Percentiles rank a stretch among this genome's conserved stretches.
Evolutionary conservation across 352 stramenopile genomes (phyloP).

Genomic region (Globisporangium orthogonon): DNA sequence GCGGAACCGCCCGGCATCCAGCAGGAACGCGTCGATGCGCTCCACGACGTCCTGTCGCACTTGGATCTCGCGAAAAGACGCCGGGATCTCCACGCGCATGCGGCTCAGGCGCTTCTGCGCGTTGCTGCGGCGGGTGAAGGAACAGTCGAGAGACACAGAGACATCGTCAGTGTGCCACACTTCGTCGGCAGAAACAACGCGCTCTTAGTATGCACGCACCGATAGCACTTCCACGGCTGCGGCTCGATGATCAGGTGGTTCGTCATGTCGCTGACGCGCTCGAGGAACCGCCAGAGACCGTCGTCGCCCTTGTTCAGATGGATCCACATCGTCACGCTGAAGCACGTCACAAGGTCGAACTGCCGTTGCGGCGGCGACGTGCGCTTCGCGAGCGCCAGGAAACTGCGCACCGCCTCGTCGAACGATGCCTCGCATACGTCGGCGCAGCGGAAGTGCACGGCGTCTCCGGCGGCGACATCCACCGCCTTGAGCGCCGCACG

Average conservation of each 20-base stretch:
- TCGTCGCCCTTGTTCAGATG: constrained; percentile 83
- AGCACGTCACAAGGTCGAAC: constrained; percentile 74
- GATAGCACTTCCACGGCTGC: constrained; percentile 84
- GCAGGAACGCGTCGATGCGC: constrained; percentile 57
- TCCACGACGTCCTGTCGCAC: constrained; percentile 56
- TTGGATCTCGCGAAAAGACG: constrained; percentile 55
- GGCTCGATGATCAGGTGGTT: constrained; percentile 74
- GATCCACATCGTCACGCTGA: constrained; percentile 88
- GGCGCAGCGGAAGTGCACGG: constrained; percentile 43
- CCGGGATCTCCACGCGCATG: constrained; percentile 37
- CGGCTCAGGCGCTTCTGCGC: constrained; percentile 60
- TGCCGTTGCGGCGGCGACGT: constrained; percentile 19
- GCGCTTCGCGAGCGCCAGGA: constrained; percentile 38
- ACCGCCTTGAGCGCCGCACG: constrained; percentile 39
- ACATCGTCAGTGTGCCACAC: neutral
- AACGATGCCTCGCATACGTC: constrained; percentile 54
- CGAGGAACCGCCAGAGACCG: constrained; percentile 66
- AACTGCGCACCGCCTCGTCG: constrained; percentile 28
- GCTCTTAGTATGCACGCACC: constrained; percentile 20
- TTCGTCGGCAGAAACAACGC: too few species aligned
- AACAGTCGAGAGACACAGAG: neutral
- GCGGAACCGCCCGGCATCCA: constrained; percentile 48
- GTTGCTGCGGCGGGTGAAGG: constrained; percentile 20
- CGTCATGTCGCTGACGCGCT: constrained; percentile 49
- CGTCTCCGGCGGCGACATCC: constrained; percentile 18